Base-by-base conservation (phyloP, 495 filamentous ascomycete genomes). In the Rhypophila decipiens region DNA sequence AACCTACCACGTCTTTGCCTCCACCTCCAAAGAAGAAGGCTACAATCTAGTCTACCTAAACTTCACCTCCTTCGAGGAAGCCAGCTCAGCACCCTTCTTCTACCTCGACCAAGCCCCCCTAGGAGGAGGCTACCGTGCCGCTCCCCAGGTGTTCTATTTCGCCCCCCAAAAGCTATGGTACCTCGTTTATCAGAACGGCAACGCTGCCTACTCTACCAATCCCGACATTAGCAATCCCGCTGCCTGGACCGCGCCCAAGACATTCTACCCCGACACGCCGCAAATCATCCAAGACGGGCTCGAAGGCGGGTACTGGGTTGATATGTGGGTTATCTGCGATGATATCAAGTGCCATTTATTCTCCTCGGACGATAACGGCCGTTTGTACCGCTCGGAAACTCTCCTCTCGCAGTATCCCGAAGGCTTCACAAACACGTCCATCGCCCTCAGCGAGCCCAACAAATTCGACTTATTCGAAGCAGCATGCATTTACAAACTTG, bases 241-340 rank as follows among this genome's bases (percentile, higher is more conserved):
- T 7, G 51, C 51, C 8, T 60, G 58, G 58, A 60, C 51, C 0
- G 58, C 58, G 2, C 58, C 55, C 23, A 35, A 49, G 39, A 36
- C 18, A 11, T 60, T 60, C 43, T 60, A 58, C 49, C 17, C 41
- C n/a, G 39, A 23, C 12, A 49, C 18, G 43, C 58, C 58, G 0
- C 11, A 27, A n/a, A 57, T 58, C 37, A 51, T 60, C 36, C 10
- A 23, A 0, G 29, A 55, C 10, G 55, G 55, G 41, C 50, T 60
- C 34, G 51, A 44, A 24, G 33, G 24, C 9, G 49, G 49, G 5
- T 60, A 60, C 51, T 60, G 58, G 58, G 58, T 57, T 19, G 58
- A 60, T 46, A 60, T 60, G 58, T 60, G 58, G 58, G 58, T 57
- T 17, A 58, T 60, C 27, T 60, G 58, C 49, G 55, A 57, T 43